A percentile compares a stretch with the other conserved stretches of the same genome.
Conservation (phyloP, 1,284 basidiomycete genomes). For the Lignosus rhinocerotis region DNA sequence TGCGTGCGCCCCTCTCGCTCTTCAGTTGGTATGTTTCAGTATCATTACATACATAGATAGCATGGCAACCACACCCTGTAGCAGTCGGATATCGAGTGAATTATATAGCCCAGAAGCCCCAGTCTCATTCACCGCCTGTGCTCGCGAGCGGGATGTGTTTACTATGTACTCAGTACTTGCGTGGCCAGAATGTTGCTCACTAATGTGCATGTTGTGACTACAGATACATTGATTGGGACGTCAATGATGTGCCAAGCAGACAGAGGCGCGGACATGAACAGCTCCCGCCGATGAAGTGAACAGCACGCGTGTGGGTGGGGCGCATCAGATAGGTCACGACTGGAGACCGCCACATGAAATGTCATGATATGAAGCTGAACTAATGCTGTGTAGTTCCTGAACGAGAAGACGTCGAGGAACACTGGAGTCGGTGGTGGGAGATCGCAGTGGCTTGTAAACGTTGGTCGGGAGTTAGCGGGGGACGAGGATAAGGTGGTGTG, state of each 20-base stretch:
- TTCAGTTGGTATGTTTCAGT: constrained; percentile 9
- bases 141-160: no score
- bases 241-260: no score
- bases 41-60: not conserved
- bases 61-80: constrained; percentile 15
- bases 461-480: not conserved
- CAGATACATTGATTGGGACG: no score
- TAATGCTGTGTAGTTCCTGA: not conserved
- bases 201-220: no score
- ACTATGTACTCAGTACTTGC: no score
- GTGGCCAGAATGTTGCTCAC: no score
- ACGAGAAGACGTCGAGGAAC: not conserved
- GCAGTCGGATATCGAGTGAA: constrained; percentile 19
- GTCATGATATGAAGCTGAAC: not conserved
- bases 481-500: not conserved
- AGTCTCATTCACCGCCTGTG: no score
- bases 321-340: not conserved
- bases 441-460: not conserved
- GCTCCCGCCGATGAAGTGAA: no score
- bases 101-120: not conserved
- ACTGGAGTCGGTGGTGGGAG: not conserved
- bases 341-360: constrained; percentile 1
- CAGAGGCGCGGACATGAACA: no score
- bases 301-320: not conserved
- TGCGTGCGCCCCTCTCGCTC: not conserved